Base-by-base conservation (phyloP, 2,329 filamentous ascomycete genomes). In the Arthrobotrys entomopaga region DNA sequence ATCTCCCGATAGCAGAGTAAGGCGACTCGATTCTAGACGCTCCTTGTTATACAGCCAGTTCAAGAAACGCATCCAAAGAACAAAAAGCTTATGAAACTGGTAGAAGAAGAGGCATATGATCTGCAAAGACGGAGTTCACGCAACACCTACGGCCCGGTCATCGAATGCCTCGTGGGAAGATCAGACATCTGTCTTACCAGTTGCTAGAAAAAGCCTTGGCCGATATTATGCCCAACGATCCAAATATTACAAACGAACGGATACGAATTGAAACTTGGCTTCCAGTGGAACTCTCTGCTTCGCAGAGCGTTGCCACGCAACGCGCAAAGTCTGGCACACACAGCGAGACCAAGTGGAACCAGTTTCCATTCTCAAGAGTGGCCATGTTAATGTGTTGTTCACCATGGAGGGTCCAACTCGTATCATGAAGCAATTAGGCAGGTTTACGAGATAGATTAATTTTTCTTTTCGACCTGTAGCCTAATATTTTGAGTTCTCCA, bases 401-500 rank as follows among this genome's bases (percentile, higher is more conserved):
- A 83, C 58, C 82, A 84, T 54, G 83, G 83, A 1, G 82, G 82
- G 0, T 78, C 82, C 0, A 82, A 81, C 69, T 81, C 79, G 10
- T 85, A 81, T 65, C 81, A 83, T 38, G 84, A 86, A 77, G 82
- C 82, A 4, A 77, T 84, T 59, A 79, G 78, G 83, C 84, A 78
- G 77, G 81, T 80, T 46, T 3, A 34, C 3, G 13, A 3, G 19
- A n/a, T n/a, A n/a, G n/a, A n/a, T n/a, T n/a, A n/a, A n/a, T n/a
- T n/a, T n/a, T 48, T 38, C 13, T 16, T 19, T 5, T 49, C 15
- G 15, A n/a, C 46, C n/a, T 6, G 10, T 7, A 65, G 11, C 54
- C n/a, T 26, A 60, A 20, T 57, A 70, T 24, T 50, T 69, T 53
- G 6, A 40, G 63, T 13, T 13, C 26, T 43, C 6, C 26, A 84